Base-by-base conservation (phyloP, 768 basidiomycete species). In the Tricholoma furcatifolium region DNA sequence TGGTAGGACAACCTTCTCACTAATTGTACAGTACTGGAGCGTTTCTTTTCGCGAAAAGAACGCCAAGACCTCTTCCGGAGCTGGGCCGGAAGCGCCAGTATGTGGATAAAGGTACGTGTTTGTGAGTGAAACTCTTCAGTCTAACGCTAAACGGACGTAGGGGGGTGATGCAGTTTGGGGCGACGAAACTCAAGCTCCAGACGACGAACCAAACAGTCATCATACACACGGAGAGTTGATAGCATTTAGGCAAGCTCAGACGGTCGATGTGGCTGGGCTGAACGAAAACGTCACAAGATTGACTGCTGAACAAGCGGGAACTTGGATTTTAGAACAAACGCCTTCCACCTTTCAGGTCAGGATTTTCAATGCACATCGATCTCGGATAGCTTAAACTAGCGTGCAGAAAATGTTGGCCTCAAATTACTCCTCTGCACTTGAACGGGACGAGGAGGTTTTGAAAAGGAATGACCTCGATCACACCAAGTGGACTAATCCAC, bases 81-180 rank as follows among this genome's bases (percentile, higher is more conserved):
- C 63, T 99, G 96, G 96, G 92, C 92, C 6, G 95, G 95, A 30
- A 88, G 91, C 58, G 93, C 89, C 20, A 90, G 91, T 59, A 81
- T 94, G 83, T 95, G 93, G 93, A 81, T 95, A 55, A 96, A 95
- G 81, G 91, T 83, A 64, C 30, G n/a, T n/a, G 24, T 47, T 18
- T 11, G 15, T 20, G n/a, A 46, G 43, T 14, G 20, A n/a, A 43
- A 27, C 45, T n/a, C 17, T 12, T 20, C 4, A 8, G 32, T n/a
- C 12, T 18, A 43, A 43, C 27, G 32, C 21, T 41, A 15, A 49
- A 20, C 38, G 30, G 40, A 15, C n/a, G 0, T 56, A 93, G 87
- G 92, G 92, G 48, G 93, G 94, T 2, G 79, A 89, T 54, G 76
- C 76, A 2, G 76, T 95, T 20, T 96, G 95, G 93, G 94, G 94